Conservation (phyloP, 2,329 filamentous ascomycete species). For the Rutstroemia sp. region DNA sequence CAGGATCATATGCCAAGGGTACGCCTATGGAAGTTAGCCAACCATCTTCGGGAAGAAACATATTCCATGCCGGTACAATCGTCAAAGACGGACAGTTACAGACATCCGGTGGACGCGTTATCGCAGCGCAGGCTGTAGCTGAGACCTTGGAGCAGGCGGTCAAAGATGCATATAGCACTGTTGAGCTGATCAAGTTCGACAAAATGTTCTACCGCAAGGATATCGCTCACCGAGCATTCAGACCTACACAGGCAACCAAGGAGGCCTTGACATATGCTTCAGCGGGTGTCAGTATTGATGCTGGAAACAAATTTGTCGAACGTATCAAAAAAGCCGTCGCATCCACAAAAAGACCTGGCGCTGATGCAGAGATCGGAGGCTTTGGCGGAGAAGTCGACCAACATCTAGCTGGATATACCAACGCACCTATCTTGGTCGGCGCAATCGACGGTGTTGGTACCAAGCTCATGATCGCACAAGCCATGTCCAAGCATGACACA, state of each 20-base stretch:
- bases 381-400: slow-evolving; percentile 88
- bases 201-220: slow-evolving; percentile 63
- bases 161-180: slow-evolving; percentile 76
- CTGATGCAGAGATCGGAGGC: slow-evolving; percentile 76
- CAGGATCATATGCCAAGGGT: slow-evolving; percentile 77
- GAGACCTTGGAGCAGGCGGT: slow-evolving; percentile 75
- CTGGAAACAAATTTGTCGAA: slow-evolving; percentile 86
- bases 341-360: slow-evolving; percentile 75
- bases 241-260: slow-evolving; percentile 31
- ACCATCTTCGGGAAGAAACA: slow-evolving; percentile 48
- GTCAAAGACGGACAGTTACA: slow-evolving; percentile 56
- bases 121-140: slow-evolving; percentile 79
- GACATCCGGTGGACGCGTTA: slow-evolving; percentile 83
- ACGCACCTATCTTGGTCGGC: slow-evolving; percentile 76
- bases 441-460: slow-evolving; percentile 96
- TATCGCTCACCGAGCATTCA: slow-evolving; percentile 73
- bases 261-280: slow-evolving; percentile 78
- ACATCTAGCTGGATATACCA: slow-evolving; percentile 62
- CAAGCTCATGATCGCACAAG: slow-evolving; percentile 92
- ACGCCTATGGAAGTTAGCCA: slow-evolving; percentile 46
- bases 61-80: slow-evolving; percentile 91
- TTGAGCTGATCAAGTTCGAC: slow-evolving; percentile 67
- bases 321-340: slow-evolving; percentile 87
- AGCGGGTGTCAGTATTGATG: slow-evolving; percentile 89
- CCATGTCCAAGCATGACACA: slow-evolving; percentile 82